Base-by-base conservation (phyloP, 2,329 filamentous ascomycete genomes). In the Colletotrichum godetiae region DNA sequence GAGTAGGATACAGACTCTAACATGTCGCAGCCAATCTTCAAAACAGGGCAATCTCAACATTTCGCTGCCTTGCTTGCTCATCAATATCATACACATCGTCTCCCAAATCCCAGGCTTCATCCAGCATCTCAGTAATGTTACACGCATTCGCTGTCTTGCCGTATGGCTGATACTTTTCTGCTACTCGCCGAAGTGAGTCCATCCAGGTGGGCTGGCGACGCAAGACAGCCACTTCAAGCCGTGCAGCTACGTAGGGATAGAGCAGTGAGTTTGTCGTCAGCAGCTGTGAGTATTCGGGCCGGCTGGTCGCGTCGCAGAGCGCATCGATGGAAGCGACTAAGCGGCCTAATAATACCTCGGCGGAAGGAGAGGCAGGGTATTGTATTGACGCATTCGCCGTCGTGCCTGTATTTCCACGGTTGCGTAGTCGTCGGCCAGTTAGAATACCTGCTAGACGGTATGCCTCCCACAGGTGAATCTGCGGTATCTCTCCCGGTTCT, bases 381-480 rank as follows among this genome's bases (percentile, higher is more conserved):
- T 12, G 15, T 19, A 24, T 6, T n/a, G 33, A 11, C 12, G 33
- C 1, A 37, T 2, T n/a, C 24, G 22, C 22, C 12, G 11, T 11
- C 2, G 56, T 13, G 57, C 10, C 57, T 13, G 7, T 24, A 3
- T n/a, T 31, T 33, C 3, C 15, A 10, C 57, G 31, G 5, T 31
- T 59, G 8, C 70, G 67, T 12, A 69, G 56, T 13, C 76, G 56
- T 1, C 77, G 77, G 24, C 56, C 46, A 5, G 75, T 71, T 1
- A 79, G 27, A 6, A 79, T 74, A 0, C 78, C 78, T 1, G 78
- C 74, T 22, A 77, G 19, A 0, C 78, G 77, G 55, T 75, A 78
- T 0, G 78, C 64, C 24, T 79, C 78, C 78, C 78, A 79, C 2
- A 78, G 70, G 55, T 78, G 78, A 19, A 71, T 72, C 12, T 78